Evolutionary conservation across 2,329 filamentous ascomycete species (phyloP), one percentile per base, ranked within the genome.

Genomic region (Fusarium decemcellulare): DNA sequence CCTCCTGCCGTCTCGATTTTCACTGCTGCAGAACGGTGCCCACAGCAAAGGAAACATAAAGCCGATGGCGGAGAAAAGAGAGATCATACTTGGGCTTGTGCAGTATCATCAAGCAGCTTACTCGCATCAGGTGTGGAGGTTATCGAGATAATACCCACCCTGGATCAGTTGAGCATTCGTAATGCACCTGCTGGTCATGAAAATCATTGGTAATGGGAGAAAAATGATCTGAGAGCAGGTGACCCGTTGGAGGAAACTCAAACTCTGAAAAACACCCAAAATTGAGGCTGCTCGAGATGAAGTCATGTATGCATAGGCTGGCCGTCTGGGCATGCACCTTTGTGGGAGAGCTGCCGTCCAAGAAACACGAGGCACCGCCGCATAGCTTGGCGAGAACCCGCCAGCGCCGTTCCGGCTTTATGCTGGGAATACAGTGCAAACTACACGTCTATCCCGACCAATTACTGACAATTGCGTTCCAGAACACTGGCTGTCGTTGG

Each of bases 331-430:
- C 36, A 32, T 43, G 8, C 23, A 40, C 48, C 48, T 18, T 51
- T 14, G 15, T 51, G 12, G 32, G 32, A 34, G 43, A 16, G 48
- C 40, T 18, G 53, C 23, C 18, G 30, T 47, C 36, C 29, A 39
- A 47, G 42, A 48, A 39, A 61, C 6, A 32, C 9, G 50, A 44
- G 29, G 32, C 40, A 18, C 12, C 15, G 39, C 58, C 50, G 58
- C 42, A 47, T 61, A 23, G 39, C 58, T 61, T 55, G 58, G 50
- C 58, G 50, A 55, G 16, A 61, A 55, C n/a, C 16, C 32, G 15
- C 55, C 44, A 40, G n/a, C 46, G 27, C 16, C 40, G 42, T 52
- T 46, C 30, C 42, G 42, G 39, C 29, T 56, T 46, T 57, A 42
- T 52, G 32, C 34, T 53, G 52, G 50, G 52, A 32, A 67, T 67